Evolutionary conservation across 2,329 filamentous ascomycete genomes (phyloP).

Genomic region (Paecilomyces fulvus): DNA sequence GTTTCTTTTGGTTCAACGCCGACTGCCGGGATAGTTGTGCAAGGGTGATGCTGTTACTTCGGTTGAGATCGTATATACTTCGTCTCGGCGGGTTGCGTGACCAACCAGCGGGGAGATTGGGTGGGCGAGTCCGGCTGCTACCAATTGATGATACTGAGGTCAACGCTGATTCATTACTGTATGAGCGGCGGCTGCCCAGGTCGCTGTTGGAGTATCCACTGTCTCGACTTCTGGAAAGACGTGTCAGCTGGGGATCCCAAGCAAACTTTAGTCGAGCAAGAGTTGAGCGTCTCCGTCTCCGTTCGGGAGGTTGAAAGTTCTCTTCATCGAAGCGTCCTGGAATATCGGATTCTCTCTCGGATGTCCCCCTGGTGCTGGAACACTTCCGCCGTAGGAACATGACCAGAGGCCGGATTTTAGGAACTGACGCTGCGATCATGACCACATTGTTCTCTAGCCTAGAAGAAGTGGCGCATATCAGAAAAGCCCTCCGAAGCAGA

Average conservation of each 20-base stretch:
- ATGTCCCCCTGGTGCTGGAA: background rate
- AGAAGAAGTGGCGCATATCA: background rate
- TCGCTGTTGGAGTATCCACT: background rate
- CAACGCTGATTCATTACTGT: background rate
- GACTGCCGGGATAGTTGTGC: background rate
- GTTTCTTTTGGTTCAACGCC: background rate
- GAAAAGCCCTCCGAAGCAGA: background rate
- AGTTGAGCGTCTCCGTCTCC: background rate
- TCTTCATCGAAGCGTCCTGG: background rate
- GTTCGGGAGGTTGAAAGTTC: background rate
- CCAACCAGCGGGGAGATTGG: background rate
- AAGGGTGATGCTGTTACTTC: background rate
- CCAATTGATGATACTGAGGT: background rate
- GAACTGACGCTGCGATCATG: constrained; percentile 5
- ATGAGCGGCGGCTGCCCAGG: background rate
- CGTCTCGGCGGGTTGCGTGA: background rate
- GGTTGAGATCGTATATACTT: background rate
- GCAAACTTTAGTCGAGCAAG: background rate
- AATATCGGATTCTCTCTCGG: background rate
- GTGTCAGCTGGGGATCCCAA: background rate
- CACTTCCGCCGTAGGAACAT: background rate
- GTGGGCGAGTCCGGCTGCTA: background rate
- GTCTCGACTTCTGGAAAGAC: background rate
- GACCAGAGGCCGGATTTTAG: constrained; percentile 5
- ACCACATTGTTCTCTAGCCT: constrained; percentile 6